Conservation (phyloP, 2,329 filamentous ascomycete genomes). For the Verticillium tricorpus region DNA sequence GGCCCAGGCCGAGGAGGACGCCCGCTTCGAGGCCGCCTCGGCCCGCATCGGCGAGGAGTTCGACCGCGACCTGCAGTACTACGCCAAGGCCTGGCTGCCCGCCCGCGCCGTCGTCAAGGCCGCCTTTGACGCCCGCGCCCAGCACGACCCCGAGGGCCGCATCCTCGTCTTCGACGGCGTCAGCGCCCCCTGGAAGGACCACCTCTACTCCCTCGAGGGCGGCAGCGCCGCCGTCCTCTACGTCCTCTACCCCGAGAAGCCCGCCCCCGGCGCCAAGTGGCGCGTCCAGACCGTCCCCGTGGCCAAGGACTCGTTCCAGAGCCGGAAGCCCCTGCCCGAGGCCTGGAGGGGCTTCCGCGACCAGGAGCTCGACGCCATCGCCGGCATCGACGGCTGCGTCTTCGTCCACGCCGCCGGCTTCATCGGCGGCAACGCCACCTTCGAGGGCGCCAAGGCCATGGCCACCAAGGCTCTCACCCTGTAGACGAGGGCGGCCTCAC, state of each 20-base stretch:
- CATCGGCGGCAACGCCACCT: conserved; percentile 91
- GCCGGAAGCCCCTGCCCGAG: conserved; percentile 85
- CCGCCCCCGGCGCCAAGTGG: conserved; percentile 76
- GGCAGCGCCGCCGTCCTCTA: conserved; percentile 64
- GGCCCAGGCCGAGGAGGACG: conserved; percentile 74
- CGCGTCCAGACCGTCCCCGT: conserved; percentile 89
- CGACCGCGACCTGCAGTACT: conserved; percentile 72
- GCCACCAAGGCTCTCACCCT: conserved; percentile 64
- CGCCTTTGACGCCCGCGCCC: conserved; percentile 65
- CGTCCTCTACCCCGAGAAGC: conserved; percentile 85
- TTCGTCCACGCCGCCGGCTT: conserved; percentile 95
- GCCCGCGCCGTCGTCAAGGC: conserved; percentile 73
- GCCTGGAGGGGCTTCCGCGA: conserved; percentile 90
- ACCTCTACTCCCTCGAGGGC: conserved; percentile 81
- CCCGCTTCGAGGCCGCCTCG: conserved; percentile 72
- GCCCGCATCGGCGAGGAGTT: conserved; percentile 87
- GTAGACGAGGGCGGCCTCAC: background rate
- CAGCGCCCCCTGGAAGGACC: conserved; percentile 92
- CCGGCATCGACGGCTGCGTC: conserved; percentile 68
- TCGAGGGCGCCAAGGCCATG: conserved; percentile 83
- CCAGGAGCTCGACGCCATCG: conserved; percentile 70
- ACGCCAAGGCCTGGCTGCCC: conserved; percentile 75
- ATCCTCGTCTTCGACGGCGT: conserved; percentile 75
- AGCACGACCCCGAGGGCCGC: conserved; percentile 69
- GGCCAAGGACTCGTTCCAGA: conserved; percentile 80